These are phyloP conservation scores for Graphiopsis chlorocephala DNA, from an alignment of 2,329 filamentous ascomycete genomes.

Conservation along the genomic window DNA sequence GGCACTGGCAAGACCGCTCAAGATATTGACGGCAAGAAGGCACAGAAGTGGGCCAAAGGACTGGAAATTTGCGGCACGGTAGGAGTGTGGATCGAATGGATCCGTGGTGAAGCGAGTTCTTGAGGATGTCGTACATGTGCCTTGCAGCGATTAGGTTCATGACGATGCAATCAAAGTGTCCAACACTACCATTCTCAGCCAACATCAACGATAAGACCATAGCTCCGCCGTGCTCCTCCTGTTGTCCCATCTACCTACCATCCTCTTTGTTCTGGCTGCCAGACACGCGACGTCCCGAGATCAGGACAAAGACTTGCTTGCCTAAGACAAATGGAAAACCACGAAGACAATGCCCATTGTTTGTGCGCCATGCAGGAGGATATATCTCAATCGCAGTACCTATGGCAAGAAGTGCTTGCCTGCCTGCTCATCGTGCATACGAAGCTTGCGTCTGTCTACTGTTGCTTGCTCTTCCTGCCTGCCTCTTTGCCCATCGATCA, in stretches of 20 bases:
- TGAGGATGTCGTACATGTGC: background rate
- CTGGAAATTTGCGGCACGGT: constrained; percentile 50
- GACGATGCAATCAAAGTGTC: background rate
- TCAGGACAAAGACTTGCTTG: background rate
- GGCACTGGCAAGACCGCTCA: constrained; percentile 32
- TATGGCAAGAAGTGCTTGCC: background rate
- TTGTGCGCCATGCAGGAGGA: background rate
- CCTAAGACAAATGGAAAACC: background rate
- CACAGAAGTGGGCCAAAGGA: constrained; percentile 41
- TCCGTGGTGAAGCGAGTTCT: constrained; percentile 25
- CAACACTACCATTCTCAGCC: background rate
- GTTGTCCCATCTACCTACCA: background rate
- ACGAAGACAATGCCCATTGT: background rate
- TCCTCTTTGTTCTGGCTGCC: background rate
- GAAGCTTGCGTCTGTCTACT: background rate
- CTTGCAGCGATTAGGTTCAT: background rate
- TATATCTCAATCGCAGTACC: background rate
- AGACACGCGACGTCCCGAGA: background rate
- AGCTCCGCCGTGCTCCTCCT: background rate
- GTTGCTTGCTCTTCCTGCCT: background rate
- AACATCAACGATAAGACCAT: background rate
- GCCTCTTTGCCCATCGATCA: background rate
- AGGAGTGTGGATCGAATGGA: constrained; percentile 53
- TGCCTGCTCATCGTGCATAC: background rate
- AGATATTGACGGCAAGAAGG: constrained; percentile 26